Conservation (phyloP, 805 yeast species). For the Torulaspora maleeae region DNA sequence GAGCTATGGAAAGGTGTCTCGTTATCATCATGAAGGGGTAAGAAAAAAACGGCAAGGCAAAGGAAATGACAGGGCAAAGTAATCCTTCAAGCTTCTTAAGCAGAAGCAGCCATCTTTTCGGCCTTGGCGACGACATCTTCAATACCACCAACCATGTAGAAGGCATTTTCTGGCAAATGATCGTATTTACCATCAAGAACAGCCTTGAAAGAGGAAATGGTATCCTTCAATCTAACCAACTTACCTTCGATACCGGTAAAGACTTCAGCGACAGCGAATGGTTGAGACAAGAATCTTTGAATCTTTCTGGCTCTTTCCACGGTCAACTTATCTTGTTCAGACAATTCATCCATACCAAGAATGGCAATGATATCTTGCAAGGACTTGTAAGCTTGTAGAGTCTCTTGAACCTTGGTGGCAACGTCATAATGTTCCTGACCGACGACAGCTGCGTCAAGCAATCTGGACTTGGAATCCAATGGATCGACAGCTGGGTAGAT, state of each 20-base stretch:
- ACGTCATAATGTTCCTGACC: conserved; percentile 98
- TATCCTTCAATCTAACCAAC: conserved; percentile 94
- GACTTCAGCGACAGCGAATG: conserved; percentile 99
- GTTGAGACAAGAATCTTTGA: conserved; percentile 99
- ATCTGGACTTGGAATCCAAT: conserved; percentile 97
- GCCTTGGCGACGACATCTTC: conserved; percentile 98
- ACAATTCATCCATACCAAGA: conserved; percentile 99
- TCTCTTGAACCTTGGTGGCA: conserved; percentile 94
- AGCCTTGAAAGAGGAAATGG: conserved; percentile 90
- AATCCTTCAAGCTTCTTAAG: conserved; percentile 38
- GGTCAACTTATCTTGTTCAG: conserved; percentile 96
- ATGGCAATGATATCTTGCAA: conserved; percentile 99
- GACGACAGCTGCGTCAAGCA: conserved; percentile 93
- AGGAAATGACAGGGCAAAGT: conserved; percentile 6
- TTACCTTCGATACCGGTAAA: conserved; percentile 99
- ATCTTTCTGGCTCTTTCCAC: conserved; percentile 99
- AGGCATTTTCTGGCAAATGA: conserved; percentile 97
- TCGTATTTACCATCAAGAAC: conserved; percentile 98
- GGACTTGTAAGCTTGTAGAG: conserved; percentile 99
- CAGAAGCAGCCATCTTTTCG: conserved; percentile 95
- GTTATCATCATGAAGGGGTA: conserved; percentile 12
- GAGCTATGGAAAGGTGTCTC: conserved; percentile 10
- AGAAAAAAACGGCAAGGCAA: conserved; percentile 8
- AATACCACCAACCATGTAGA: conserved; percentile 99
- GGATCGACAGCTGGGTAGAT: conserved; percentile 99